Evolutionary conservation across 2,329 filamentous ascomycete species (phyloP).

Genomic region (Diplodia seriata): DNA sequence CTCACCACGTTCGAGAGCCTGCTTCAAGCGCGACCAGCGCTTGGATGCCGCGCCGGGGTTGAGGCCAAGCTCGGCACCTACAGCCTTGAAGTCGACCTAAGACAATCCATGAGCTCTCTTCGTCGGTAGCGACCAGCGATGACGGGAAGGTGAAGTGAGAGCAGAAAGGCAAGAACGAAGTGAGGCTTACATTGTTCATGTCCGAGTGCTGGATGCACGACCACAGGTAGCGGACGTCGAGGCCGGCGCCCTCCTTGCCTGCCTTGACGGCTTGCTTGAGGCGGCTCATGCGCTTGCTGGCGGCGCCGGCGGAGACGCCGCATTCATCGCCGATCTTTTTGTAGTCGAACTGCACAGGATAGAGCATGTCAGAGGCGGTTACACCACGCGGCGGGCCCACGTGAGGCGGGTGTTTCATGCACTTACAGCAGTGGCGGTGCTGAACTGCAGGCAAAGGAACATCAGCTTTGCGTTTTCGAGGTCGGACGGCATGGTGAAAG

Average conservation of each 20-base stretch:
- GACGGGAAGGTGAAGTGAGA: background rate
- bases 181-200: background rate
- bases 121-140: background rate
- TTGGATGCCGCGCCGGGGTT: slow-evolving; percentile 43
- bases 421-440: slow-evolving; percentile 5
- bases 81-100: slow-evolving; percentile 44
- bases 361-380: background rate
- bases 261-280: slow-evolving; percentile 43
- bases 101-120: background rate
- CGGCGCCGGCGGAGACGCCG: slow-evolving; percentile 38
- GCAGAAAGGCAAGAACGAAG: background rate
- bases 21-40: slow-evolving; percentile 45
- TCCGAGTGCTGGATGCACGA: slow-evolving; percentile 18
- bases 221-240: slow-evolving; percentile 25
- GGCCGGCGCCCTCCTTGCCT: slow-evolving; percentile 27
- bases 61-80: slow-evolving; percentile 40
- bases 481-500: slow-evolving; percentile 15
- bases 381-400: background rate
- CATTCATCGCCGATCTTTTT: slow-evolving; percentile 13
- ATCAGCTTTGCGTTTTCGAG: slow-evolving; percentile 23
- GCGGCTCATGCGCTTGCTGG: slow-evolving; percentile 44
- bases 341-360: slow-evolving; percentile 15
- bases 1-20: slow-evolving; percentile 39
- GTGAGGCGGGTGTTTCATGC: background rate
- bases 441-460: slow-evolving; percentile 13